Percentiles rank a stretch among this genome's conserved stretches.
Conservation (phyloP, 1,284 basidiomycete species). For the Fomitopsis palustris region DNA sequence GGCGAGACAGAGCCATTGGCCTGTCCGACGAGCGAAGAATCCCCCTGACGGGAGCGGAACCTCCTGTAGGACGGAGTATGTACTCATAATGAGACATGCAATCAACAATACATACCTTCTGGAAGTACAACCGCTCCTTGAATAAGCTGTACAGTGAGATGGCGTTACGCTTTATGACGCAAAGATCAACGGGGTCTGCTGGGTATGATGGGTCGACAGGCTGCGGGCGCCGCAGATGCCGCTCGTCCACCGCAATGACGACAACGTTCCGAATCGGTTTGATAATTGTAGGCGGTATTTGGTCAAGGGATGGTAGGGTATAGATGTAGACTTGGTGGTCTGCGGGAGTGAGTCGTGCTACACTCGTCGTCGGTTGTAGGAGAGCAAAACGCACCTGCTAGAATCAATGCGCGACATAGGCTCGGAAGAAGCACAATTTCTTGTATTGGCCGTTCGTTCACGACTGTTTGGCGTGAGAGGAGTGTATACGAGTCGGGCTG, state of each 20-base stretch:
- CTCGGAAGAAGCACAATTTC: slow-evolving; percentile 77
- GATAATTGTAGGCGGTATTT: slow-evolving; percentile 53
- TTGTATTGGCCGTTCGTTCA: slow-evolving; percentile 64
- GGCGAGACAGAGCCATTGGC: slow-evolving; percentile 71
- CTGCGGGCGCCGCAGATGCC: slow-evolving; percentile 57
- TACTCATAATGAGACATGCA: not conserved
- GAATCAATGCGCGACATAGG: slow-evolving; percentile 65
- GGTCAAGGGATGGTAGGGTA: slow-evolving; percentile 74
- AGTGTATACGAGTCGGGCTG: slow-evolving; percentile 65
- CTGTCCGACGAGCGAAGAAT: slow-evolving; percentile 60
- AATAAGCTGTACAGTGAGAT: slow-evolving; percentile 69
- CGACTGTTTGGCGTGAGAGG: slow-evolving; percentile 62
- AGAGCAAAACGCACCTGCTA: slow-evolving; percentile 53
- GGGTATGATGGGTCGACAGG: slow-evolving; percentile 37
- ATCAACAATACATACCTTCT: slow-evolving; percentile 44
- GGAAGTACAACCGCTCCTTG: slow-evolving; percentile 54
- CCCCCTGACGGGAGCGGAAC: slow-evolving; percentile 71
- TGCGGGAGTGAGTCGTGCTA: slow-evolving; percentile 22
- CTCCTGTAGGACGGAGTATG: slow-evolving; percentile 47
- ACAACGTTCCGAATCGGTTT: slow-evolving; percentile 79
- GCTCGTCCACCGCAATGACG: slow-evolving; percentile 77
- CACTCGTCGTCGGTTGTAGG: not conserved
- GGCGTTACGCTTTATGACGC: slow-evolving; percentile 68
- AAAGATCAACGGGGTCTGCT: slow-evolving; percentile 68
- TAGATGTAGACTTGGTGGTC: slow-evolving; percentile 82